Conservation (phyloP, 2,329 filamentous ascomycete genomes). For the Neonectria ditissima region DNA sequence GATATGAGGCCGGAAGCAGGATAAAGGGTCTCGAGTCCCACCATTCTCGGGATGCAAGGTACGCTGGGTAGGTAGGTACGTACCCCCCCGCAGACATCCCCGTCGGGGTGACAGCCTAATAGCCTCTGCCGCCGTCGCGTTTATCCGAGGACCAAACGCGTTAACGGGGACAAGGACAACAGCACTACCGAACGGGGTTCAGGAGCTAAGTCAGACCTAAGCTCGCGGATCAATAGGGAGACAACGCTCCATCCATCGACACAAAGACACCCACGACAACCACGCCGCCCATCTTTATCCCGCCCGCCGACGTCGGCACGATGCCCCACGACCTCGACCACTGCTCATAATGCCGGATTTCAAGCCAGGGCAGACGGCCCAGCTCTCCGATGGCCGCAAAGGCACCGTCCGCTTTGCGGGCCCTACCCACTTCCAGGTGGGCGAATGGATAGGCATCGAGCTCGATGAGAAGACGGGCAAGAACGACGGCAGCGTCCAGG, state of each 20-base stretch:
- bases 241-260: slow-evolving; percentile 17
- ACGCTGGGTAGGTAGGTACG: slow-evolving; percentile 34
- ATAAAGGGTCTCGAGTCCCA: neutral
- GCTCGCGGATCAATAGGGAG: slow-evolving; percentile 15
- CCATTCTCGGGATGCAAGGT: neutral
- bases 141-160: slow-evolving; percentile 46
- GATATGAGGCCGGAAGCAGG: neutral
- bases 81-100: slow-evolving; percentile 15
- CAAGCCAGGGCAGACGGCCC: slow-evolving; percentile 78
- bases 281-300: slow-evolving; percentile 10
- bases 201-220: slow-evolving; percentile 30
- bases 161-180: slow-evolving; percentile 17
- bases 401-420: slow-evolving; percentile 87
- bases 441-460: slow-evolving; percentile 92
- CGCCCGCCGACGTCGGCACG: slow-evolving; percentile 40
- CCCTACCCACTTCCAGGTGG: slow-evolving; percentile 80
- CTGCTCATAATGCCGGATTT: slow-evolving; percentile 63
- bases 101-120: neutral
- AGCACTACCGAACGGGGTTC: slow-evolving; percentile 23
- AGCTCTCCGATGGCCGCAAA: slow-evolving; percentile 80
- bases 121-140: slow-evolving; percentile 42
- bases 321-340: slow-evolving; percentile 47
- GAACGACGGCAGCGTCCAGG: slow-evolving; percentile 93
- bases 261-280: slow-evolving; percentile 16
- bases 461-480: slow-evolving; percentile 86